Evolutionary conservation across 257 asterid species (phyloP), one percentile per base, ranked within the genome.

Genomic region (Scutellaria minor): DNA sequence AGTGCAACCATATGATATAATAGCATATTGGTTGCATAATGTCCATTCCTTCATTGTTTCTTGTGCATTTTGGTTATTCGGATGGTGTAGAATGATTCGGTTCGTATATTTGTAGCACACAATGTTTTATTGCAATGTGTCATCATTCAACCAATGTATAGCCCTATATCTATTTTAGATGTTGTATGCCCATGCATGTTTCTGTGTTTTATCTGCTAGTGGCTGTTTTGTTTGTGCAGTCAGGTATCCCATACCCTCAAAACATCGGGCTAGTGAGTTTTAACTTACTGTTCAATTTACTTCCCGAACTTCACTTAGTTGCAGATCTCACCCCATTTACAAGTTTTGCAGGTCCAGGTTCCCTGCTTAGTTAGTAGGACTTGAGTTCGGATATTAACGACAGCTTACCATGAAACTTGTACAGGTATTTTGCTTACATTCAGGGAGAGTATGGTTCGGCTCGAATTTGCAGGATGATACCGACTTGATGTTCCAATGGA

Each of bases 261-360:
- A 83, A 70, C 78, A 76, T 56, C 80, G 77, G 84, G 83, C 88
- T 84, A 71, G 97, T 90, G 88, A 85, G 87, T 72, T 81, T 77
- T 55, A 15, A 62, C 64, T 55, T 69, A 66, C 71, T 66, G 44
- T 47, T 68, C 39, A 14, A 3, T 13, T 47, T 53, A 12, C 47
- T 52, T 10, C 39, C 6, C 14, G 11, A 2, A 57, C 59, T 27
- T 76, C 64, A 39, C 18, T 7, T 51, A 57, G 79, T 70, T 74
- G 44, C 39, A 31, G 54, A 52, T 57, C 89, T 92, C 83, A 90
- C 86, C 75, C 12, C 31, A 58, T 67, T 77, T 52, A 76, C 61
- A 66, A 92, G 96, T 90, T 87, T 88, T 92, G 98, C 98, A 93
- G 98, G 95, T 87, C 83, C 98, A 90, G 97, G 96, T 78, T 79